Evolutionary conservation across 306 rosid genomes (phyloP), one percentile per base, ranked within the genome.

Genomic region (Geum urbanum): DNA sequence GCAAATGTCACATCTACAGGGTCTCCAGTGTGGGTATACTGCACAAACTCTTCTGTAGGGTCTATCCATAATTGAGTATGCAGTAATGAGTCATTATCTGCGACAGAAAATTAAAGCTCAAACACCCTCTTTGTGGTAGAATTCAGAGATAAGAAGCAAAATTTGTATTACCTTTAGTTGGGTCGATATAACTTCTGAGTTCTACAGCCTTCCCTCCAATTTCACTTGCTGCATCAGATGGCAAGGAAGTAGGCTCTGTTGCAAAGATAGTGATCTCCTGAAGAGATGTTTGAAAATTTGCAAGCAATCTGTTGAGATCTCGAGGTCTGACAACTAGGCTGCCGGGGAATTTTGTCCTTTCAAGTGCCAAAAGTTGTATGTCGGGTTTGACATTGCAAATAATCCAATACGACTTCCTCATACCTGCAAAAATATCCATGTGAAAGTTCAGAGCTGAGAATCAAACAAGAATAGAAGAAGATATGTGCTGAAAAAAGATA

Each of bases 31-130:
- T 90, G 98, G 52, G 76, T 80, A 85, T 90, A 88, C 79, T 85
- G 96, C 81, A 85, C 73, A 85, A 94, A 90, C 82, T 94, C 98
- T 82, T 88, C 98, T 35, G 72, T 73, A 66, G 98, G 98, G 80
- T 94, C 98, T 79, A 94, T 90, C 97, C 98, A 94, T 37, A 94
- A 86, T 72, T 94, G 96, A 76, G 98, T 94, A 79, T 88, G 97
- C 8, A 90, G 84, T 61, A 74, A 78, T 0, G 96, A 77, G 71
- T 88, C 97, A 74, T 86, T 90, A 68, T 94, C 98, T 94, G 85
- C 77, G 59, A 47, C 72, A 3, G 59, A 75, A 78, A 76, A 70
- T 18, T 43, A 13, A 74, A 10, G 64, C 47, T 19, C 84, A 37
- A 85, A 41, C 54, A 79, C 40, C 67, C 65, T 24, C 43, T 57